Conservation (phyloP, 192 early-diverging fungal genomes). For the Phycomyces nitens region DNA sequence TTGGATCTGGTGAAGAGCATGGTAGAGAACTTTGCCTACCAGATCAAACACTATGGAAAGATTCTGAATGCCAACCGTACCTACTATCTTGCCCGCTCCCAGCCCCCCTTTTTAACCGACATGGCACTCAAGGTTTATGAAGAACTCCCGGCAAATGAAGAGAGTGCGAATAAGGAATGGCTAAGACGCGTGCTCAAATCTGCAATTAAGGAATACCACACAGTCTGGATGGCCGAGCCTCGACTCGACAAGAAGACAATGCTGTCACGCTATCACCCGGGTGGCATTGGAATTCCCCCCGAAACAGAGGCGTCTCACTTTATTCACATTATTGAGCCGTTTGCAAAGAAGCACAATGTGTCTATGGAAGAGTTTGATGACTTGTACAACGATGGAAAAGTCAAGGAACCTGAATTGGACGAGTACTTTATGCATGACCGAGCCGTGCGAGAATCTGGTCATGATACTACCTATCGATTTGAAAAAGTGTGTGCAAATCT, state of each 20-base stretch:
- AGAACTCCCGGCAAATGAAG: conserved; percentile 46
- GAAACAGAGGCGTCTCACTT: conserved; percentile 95
- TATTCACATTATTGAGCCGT: conserved; percentile 82
- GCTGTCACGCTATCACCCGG: conserved; percentile 81
- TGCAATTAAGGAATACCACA: conserved; percentile 87
- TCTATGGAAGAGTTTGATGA: conserved; percentile 68
- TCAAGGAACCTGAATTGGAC: conserved; percentile 83
- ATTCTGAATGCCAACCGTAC: conserved; percentile 98
- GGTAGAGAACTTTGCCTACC: conserved; percentile 97
- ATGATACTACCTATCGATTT: conserved; percentile 94
- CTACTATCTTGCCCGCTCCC: conserved; percentile 95
- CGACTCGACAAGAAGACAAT: conserved; percentile 73
- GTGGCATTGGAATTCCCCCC: conserved; percentile 93
- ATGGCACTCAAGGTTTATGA: conserved; percentile 86
- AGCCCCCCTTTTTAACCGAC: conserved; percentile 97
- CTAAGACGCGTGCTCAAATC: conserved; percentile 64
- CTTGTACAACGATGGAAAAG: conserved; percentile 63
- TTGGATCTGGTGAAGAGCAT: conserved; percentile 85
- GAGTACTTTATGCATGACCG: conserved; percentile 97
- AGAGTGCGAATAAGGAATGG: conserved; percentile 66
- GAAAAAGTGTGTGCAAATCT: conserved; percentile 88
- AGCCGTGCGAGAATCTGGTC: conserved; percentile 94
- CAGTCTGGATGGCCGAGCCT: conserved; percentile 84
- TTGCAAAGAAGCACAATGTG: conserved; percentile 63
- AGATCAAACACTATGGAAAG: conserved; percentile 97